phyloP scores from a whole-genome alignment of 768 basidiomycete genomes.

The Boletus rex-veris region DNA sequence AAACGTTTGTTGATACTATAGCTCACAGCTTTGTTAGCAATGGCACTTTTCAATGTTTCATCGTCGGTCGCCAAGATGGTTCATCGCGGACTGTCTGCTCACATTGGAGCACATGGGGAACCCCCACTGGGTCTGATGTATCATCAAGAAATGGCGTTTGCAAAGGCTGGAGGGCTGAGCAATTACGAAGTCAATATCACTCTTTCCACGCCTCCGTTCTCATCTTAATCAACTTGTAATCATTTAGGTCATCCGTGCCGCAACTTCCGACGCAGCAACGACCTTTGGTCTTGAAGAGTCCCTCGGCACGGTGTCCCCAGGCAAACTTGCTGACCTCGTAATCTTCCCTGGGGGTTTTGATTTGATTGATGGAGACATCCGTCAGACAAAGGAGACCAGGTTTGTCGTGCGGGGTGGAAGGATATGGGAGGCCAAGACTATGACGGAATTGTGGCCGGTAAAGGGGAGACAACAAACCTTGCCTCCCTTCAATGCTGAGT shows the following conservation, averaged over 20 bases:
- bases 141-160: constrained; percentile 70
- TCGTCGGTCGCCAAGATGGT: constrained; percentile 68
- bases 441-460: constrained; percentile 72
- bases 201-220: neutral
- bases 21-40: constrained; percentile 39
- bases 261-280: constrained; percentile 60
- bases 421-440: constrained; percentile 62
- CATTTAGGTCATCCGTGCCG: constrained; percentile 59
- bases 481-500: constrained; percentile 57
- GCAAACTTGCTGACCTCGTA: constrained; percentile 71
- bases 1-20: neutral
- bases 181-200: constrained; percentile 57
- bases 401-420: constrained; percentile 67
- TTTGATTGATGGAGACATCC: constrained; percentile 51
- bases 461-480: constrained; percentile 51
- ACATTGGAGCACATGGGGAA: constrained; percentile 76
- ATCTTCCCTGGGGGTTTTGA: constrained; percentile 61
- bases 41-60: constrained; percentile 66
- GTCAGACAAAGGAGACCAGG: constrained; percentile 45
- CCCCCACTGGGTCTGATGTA: constrained; percentile 72
- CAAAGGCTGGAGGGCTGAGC: constrained; percentile 57
- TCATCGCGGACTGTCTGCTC: constrained; percentile 52
- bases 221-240: neutral
- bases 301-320: constrained; percentile 57
- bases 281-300: constrained; percentile 62